Percentiles rank a stretch among this genome's conserved stretches.
These are phyloP conservation scores for Maudiozyma serrabonitensis DNA, from an alignment of 805 yeast genomes.

Conservation along the genomic window DNA sequence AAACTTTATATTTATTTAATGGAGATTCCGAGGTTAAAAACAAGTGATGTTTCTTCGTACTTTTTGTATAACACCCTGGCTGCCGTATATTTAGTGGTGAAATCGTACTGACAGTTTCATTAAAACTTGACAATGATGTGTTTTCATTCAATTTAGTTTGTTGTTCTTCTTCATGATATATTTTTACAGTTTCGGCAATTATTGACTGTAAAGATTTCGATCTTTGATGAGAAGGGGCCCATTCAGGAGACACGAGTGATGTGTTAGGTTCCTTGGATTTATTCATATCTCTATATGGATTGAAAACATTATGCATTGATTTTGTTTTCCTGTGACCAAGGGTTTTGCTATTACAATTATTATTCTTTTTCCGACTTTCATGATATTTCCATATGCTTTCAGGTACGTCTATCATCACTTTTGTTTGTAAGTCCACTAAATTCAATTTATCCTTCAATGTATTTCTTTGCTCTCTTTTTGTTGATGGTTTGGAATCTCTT, in stretches of 20 bases:
- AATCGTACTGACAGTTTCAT: constrained; percentile 5
- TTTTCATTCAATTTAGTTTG: not conserved
- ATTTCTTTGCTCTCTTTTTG: not conserved
- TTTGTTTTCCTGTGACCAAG: constrained; percentile 1
- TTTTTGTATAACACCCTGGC: not conserved
- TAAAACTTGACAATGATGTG: not conserved
- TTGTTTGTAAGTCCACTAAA: constrained; percentile 21
- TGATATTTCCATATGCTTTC: constrained; percentile 25
- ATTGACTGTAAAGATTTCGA: constrained; percentile 22
- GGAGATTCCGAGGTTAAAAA: constrained; percentile 31
- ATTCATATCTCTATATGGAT: not conserved
- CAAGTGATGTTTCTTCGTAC: constrained; percentile 10
- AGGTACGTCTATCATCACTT: constrained; percentile 25
- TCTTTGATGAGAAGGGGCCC: constrained; percentile 5
- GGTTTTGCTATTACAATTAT: not conserved
- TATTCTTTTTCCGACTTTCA: constrained; percentile 1
- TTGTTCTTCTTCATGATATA: constrained; percentile 1
- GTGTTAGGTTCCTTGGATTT: not conserved
- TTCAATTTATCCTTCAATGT: constrained; percentile 7
- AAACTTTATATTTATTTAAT: constrained; percentile 25
- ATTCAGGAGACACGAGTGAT: not conserved
- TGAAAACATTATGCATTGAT: not conserved
- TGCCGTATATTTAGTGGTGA: constrained; percentile 14
- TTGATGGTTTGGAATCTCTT: not conserved
- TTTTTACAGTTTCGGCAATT: constrained; percentile 20